Percentiles rank a stretch among this genome's conserved stretches.
Evolutionary conservation across 1,284 basidiomycete genomes (phyloP).

Genomic region (Ustilago crameri): DNA sequence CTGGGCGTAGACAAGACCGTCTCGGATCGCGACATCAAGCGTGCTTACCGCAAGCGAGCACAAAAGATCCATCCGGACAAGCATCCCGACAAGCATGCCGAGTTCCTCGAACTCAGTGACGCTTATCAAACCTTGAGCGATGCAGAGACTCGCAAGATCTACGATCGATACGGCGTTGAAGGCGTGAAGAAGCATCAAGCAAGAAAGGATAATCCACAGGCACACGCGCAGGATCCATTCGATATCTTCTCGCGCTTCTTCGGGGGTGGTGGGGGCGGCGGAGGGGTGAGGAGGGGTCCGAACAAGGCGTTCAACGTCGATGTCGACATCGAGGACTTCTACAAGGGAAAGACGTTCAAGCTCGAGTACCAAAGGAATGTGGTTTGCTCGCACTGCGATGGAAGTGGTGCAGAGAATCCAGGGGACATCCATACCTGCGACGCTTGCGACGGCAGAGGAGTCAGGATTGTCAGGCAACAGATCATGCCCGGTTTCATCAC

Average conservation of each 20-base stretch:
- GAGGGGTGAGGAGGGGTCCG: slow-evolving; percentile 57
- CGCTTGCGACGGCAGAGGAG: slow-evolving; percentile 57
- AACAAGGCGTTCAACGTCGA: slow-evolving; percentile 64
- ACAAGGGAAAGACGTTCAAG: slow-evolving; percentile 56
- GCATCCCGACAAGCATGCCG: slow-evolving; percentile 65
- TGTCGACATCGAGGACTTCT: slow-evolving; percentile 59
- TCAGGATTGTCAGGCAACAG: slow-evolving; percentile 64
- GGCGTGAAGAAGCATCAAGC: slow-evolving; percentile 65
- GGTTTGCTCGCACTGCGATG: slow-evolving; percentile 64
- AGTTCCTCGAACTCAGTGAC: slow-evolving; percentile 70
- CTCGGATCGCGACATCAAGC: slow-evolving; percentile 65
- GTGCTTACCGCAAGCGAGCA: slow-evolving; percentile 63
- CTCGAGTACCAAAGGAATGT: slow-evolving; percentile 60
- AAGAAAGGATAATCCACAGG: slow-evolving; percentile 45
- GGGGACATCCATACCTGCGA: slow-evolving; percentile 63
- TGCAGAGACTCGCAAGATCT: slow-evolving; percentile 59
- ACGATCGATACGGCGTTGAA: slow-evolving; percentile 64
- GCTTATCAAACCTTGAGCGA: slow-evolving; percentile 66
- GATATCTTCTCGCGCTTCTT: slow-evolving; percentile 67
- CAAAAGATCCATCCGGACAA: slow-evolving; percentile 67
- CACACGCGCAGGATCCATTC: slow-evolving; percentile 59
- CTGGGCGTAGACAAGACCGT: slow-evolving; percentile 59
- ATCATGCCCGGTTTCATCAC: slow-evolving; percentile 68
- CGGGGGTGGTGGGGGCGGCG: slow-evolving; percentile 50
- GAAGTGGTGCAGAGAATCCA: slow-evolving; percentile 62